Evolutionary conservation across 176 grass and related monocot genomes (phyloP).

Genomic region (Echinochloa phyllopogon): DNA sequence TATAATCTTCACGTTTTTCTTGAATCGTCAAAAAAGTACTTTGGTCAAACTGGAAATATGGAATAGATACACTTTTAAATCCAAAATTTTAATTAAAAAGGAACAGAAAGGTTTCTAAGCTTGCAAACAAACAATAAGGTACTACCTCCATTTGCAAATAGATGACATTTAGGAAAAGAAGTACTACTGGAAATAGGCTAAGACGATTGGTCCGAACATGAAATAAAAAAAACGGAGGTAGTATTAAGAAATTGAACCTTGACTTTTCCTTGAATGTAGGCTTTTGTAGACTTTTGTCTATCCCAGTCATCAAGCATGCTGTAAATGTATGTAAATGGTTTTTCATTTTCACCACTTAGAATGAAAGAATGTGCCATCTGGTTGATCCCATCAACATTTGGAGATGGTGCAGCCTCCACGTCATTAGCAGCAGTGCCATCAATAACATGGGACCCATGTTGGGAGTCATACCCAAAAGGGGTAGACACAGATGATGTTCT

Average conservation of each 20-base stretch:
- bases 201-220: no score
- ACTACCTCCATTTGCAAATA: no score
- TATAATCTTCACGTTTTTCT: conserved; percentile 13
- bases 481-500: conserved; percentile 35
- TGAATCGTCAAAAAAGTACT: conserved; percentile 2
- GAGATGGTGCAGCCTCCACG: conserved; percentile 36
- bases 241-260: conserved; percentile 60
- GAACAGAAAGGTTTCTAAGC: not conserved
- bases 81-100: not conserved
- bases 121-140: conserved; percentile 7
- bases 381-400: conserved; percentile 40
- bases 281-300: conserved; percentile 48
- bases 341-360: conserved; percentile 67
- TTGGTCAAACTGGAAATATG: conserved; percentile 28
- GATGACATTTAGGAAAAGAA: no score
- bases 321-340: conserved; percentile 85
- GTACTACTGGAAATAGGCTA: no score
- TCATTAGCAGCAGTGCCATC: conserved; percentile 31
- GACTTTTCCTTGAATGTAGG: conserved; percentile 75
- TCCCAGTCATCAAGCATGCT: conserved; percentile 69
- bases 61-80: conserved; percentile 23
- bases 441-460: conserved; percentile 30
- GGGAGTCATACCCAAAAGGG: conserved; percentile 19
- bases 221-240: no score
- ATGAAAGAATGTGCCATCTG: conserved; percentile 50